Base-by-base conservation (phyloP, 345 rosid species). In the Camelina hispida region DNA sequence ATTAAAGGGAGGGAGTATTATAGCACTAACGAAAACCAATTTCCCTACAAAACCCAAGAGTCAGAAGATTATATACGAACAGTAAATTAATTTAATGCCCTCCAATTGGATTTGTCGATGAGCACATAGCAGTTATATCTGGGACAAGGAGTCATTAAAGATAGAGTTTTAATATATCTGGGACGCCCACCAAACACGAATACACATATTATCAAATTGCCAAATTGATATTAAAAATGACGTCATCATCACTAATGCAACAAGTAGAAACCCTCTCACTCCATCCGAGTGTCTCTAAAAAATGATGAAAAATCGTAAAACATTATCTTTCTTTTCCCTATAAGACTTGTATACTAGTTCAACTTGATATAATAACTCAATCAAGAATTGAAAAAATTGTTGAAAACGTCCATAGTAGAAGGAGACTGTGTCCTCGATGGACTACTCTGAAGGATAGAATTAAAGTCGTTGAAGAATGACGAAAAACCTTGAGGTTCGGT, bases 371-470 rank as follows among this genome's bases (percentile, higher is more conserved):
- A 47, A 37, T 34, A 43, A 63, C 23, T 48, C 4, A 55, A 68
- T 86, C 69, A 89, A 51, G 79, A 82, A 76, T 89, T 88, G 70
- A 87, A 91, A 22, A 87, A 80, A 69, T 87, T 84, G 70, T 84
- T 92, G 91, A 88, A 88, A 50, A 84, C 70, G 79, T 90, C 96
- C 50, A 80, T 55, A 13, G 95, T 75, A 37, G 86, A 82, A 51
- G 80, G 60, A 83, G 56, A 38, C 78, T 80, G 66, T 34, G 13
- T 78, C 46, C 83, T 69, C 23, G 75, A 69, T 66, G 98, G 96
- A 72, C 91, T 93, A 2, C 85, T 80, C 80, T 90, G 80, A 80
- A 86, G 78, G 57, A 80, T 79, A 23, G 85, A 84, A 11, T 83
- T 91, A 1, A 84, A 69, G 30, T 83, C 87, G 68, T 81, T 85